Conservation (phyloP, 2,329 filamentous ascomycete genomes). For the Lasiodiplodia sp. region DNA sequence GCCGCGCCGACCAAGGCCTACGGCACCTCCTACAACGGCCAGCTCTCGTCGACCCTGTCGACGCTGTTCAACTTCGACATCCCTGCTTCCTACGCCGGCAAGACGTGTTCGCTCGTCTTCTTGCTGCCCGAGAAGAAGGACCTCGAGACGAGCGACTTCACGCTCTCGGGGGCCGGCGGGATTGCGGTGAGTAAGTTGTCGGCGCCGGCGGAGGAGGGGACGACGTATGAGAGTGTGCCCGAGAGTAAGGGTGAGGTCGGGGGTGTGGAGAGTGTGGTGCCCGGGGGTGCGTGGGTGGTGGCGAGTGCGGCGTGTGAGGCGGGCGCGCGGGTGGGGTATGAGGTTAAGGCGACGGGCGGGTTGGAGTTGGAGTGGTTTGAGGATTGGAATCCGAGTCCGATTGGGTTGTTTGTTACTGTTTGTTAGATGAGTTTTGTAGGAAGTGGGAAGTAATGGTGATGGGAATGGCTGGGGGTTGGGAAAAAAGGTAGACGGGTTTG, state of each 20-base stretch:
- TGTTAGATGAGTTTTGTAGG: background rate
- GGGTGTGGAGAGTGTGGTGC: constrained; percentile 52
- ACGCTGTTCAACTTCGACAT: constrained; percentile 59
- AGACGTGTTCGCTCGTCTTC: constrained; percentile 69
- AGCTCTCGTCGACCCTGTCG: constrained; percentile 44
- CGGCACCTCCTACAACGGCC: constrained; percentile 37
- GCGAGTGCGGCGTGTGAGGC: constrained; percentile 63
- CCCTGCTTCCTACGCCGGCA: constrained; percentile 36
- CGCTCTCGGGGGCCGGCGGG: constrained; percentile 53
- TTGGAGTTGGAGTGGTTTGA: constrained; percentile 68
- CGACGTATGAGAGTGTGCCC: constrained; percentile 63
- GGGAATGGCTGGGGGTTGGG: background rate
- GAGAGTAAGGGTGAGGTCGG: constrained; percentile 18
- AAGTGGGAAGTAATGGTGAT: background rate
- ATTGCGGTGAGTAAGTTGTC: constrained; percentile 61
- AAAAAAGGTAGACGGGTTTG: background rate
- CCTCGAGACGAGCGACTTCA: constrained; percentile 65
- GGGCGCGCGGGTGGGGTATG: constrained; percentile 59
- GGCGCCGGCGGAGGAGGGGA: constrained; percentile 54
- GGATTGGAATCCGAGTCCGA: constrained; percentile 64
- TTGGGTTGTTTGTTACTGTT: constrained; percentile 43
- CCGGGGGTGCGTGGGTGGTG: constrained; percentile 64
- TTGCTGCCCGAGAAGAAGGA: constrained; percentile 65
- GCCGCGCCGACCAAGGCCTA: constrained; percentile 34
- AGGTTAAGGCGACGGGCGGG: constrained; percentile 59